Base-by-base conservation (phyloP, 2,329 filamentous ascomycete species). In the Aaosphaeria arxii region DNA sequence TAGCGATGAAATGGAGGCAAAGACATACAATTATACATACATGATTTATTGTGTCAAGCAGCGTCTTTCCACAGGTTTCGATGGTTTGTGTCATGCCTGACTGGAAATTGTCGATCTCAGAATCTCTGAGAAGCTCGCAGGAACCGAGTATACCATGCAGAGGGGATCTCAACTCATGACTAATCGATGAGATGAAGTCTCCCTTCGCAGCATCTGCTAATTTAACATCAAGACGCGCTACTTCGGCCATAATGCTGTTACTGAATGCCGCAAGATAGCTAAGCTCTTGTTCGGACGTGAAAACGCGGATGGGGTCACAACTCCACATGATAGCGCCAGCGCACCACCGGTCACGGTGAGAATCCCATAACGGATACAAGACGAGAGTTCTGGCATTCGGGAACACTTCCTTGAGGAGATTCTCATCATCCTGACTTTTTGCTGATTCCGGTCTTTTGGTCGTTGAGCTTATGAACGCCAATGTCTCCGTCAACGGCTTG, bases 131-230 rank as follows among this genome's bases (percentile, higher is more conserved):
- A 6, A 70, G 46, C 48, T 69, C 67, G 6, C 59, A 63, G 55
- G 66, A 66, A 0, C 79, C 76, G 0, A 85, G 65, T 31, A 85
- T 77, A 2, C 82, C 83, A 47, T 86, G 82, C 0, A 86, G 67
- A 0, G 83, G 83, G 2, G 78, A 82, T 4, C 83, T 73, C 11
- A 86, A 65, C 58, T 86, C 83, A 56, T 86, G 83, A 3, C 78
- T 82, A 5, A 86, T 76, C 1, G 78, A 83, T 0, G 79, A 78
- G 6, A 86, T 74, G 33, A 83, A 78, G 48, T 84, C 80, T 1
- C 77, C 76, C 58, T 83, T 84, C 39, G 80, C 79, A 42, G 61
- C 57, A 43, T 71, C 67, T 11, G 68, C 67, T 6, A 65, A 47
- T 24, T 66, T 67, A n/a, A 67, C 68, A 38, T 72, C 67, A 5